These are phyloP conservation scores for Naganishia onofrii DNA, from an alignment of 768 basidiomycete genomes.

Conservation along the genomic window DNA sequence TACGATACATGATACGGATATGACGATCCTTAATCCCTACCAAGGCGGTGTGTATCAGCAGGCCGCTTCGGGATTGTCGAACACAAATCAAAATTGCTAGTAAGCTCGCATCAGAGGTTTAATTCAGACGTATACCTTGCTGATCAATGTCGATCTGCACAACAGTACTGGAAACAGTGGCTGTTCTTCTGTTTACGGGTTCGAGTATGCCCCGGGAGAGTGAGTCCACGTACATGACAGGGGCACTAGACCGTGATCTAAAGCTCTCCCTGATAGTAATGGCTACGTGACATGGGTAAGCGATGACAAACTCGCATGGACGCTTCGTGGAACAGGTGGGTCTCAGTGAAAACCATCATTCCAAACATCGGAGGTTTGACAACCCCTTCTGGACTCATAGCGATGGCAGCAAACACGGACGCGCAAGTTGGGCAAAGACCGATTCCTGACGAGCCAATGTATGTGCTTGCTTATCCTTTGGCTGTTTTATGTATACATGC, in stretches of 20 bases:
- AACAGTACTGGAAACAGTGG: constrained; percentile 51
- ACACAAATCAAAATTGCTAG: constrained; percentile 74
- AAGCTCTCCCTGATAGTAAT: constrained; percentile 25
- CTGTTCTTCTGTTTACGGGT: constrained; percentile 71
- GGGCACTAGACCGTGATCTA: background rate
- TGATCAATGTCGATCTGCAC: background rate
- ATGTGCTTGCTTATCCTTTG: constrained; percentile 43
- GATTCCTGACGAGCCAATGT: constrained; percentile 78
- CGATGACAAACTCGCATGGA: constrained; percentile 64
- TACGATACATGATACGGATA: constrained; percentile 60
- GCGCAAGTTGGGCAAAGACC: constrained; percentile 69
- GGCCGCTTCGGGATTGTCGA: constrained; percentile 69
- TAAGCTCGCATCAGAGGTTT: constrained; percentile 49
- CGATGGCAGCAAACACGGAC: constrained; percentile 63
- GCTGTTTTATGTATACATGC: background rate
- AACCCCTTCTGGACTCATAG: constrained; percentile 51
- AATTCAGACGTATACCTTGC: too few relatives aligned
- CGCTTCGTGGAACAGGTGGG: constrained; percentile 40
- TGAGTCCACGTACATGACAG: constrained; percentile 29
- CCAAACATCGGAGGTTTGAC: background rate
- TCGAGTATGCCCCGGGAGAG: constrained; percentile 77
- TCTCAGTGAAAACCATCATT: background rate
- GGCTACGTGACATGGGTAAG: constrained; percentile 78
- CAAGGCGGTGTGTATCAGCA: constrained; percentile 76
- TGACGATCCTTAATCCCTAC: constrained; percentile 41